Evolutionary conservation across 2,329 filamentous ascomycete species (phyloP).

Genomic region (Apiospora aurea): DNA sequence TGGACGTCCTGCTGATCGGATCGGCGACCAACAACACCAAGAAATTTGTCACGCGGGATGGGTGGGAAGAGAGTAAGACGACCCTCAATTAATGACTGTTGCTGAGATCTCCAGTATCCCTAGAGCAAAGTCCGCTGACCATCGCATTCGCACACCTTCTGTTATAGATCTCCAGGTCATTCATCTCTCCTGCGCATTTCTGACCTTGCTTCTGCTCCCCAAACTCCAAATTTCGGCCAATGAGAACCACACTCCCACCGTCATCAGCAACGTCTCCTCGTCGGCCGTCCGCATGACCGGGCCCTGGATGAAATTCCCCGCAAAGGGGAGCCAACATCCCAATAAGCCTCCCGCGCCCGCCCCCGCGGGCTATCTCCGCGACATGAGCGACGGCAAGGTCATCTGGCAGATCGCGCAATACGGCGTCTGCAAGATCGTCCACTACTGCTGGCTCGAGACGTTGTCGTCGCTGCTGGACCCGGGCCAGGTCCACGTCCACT

Average conservation of each 20-base stretch:
- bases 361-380: neutral
- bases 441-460: neutral
- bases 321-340: no score
- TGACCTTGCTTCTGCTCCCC: neutral
- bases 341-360: no score
- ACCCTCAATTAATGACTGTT: neutral
- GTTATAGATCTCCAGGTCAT: conserved; percentile 6
- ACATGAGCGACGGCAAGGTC: neutral
- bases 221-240: neutral
- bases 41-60: neutral
- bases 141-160: neutral
- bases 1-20: neutral
- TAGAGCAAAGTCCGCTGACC: neutral
- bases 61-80: conserved; percentile 7
- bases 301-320: neutral
- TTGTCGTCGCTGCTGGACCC: neutral
- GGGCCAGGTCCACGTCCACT: neutral
- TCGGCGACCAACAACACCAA: conserved; percentile 13
- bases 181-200: neutral
- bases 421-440: neutral
- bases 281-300: neutral
- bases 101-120: neutral
- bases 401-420: neutral
- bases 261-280: conserved; percentile 5
- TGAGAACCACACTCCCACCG: neutral